Evolutionary conservation across 2,329 filamentous ascomycete genomes (phyloP).

Genomic region (Leptographium galeiforme): DNA sequence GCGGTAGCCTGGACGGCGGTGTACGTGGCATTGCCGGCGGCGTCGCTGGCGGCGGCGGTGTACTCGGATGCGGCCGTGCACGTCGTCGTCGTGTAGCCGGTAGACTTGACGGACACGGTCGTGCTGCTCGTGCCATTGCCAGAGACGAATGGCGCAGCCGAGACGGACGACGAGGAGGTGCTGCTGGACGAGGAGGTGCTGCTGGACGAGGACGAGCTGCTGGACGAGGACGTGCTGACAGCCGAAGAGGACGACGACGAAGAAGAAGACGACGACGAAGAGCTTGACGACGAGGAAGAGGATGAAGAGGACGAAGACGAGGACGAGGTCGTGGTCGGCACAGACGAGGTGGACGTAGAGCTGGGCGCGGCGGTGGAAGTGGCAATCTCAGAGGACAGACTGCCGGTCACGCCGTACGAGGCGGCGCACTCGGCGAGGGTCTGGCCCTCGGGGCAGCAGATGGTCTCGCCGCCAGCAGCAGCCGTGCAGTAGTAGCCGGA

Average conservation of each 20-base stretch:
- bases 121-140: conserved; percentile 10
- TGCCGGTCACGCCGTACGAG: conserved; percentile 32
- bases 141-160: conserved; percentile 5
- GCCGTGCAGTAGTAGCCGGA: conserved; percentile 43
- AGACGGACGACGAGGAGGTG: conserved; percentile 6
- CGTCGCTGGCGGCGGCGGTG: not conserved
- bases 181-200: conserved; percentile 6
- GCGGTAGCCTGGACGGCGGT: conserved; percentile 8
- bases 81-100: conserved; percentile 4
- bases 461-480: conserved; percentile 38
- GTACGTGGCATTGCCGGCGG: conserved; percentile 6
- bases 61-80: conserved; percentile 4
- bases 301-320: conserved; percentile 18
- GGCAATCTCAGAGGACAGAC: conserved; percentile 32
- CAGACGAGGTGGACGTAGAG: conserved; percentile 17
- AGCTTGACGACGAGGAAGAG: conserved; percentile 14
- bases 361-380: conserved; percentile 20
- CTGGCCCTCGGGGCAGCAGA: conserved; percentile 47
- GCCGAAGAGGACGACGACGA: conserved; percentile 14
- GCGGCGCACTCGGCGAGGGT: conserved; percentile 40
- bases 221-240: conserved; percentile 5
- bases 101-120: conserved; percentile 9
- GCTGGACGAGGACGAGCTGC: not conserved
- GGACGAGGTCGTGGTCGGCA: conserved; percentile 18
- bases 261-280: conserved; percentile 16